Evolutionary conservation across 2,329 filamentous ascomycete species (phyloP), one percentile per base, ranked within the genome.

Genomic region (Rhinocladiella similis): DNA sequence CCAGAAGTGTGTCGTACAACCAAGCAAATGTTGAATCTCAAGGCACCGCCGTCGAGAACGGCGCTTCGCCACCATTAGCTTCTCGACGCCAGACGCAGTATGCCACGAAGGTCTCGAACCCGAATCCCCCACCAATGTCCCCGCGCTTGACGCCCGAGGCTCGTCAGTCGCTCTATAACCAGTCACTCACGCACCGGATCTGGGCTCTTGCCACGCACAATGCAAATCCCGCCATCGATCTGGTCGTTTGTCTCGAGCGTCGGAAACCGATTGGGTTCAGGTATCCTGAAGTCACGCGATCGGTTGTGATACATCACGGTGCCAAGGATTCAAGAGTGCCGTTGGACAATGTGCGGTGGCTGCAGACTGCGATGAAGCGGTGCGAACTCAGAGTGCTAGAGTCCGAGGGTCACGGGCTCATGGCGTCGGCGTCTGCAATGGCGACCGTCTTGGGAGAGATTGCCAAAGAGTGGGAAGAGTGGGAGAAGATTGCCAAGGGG

Each of bases 381-480:
- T 97, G 93, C 71, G 94, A 97, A 71, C 90, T 99, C 13, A 81
- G 93, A 4, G 85, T 97, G 4, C 79, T 99, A 2, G 89, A 96
- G 64, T 91, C 90, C 5, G 93, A 99, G 72, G 91, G 92, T 2
- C 94, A 99, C 69, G 93, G 94, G 0, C 77, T 99, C 20, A 99
- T 99, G 94, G 94, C 94, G 1, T 95, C 88, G 64, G 92, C 94
- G 0, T 79, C 80, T 13, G 93, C 97, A 43, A 99, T 99, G 94
- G 90, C 91, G 42, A 86, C 87, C 18, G 89, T 97, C n/a, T 77
- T 99, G 35, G 93, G 91, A 73, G 94, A 99, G 75, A 96, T 99
- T 67, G 89, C 90, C 50, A 86, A 86, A 64, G 94, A 97, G 71
- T 97, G 93, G 93, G 89, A 92, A 63, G 90, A 93, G 66, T 93